Evolutionary conservation across 2,329 filamentous ascomycete species (phyloP), one percentile per base, ranked within the genome.

Genomic region (Pseudofabraea citricarpa): DNA sequence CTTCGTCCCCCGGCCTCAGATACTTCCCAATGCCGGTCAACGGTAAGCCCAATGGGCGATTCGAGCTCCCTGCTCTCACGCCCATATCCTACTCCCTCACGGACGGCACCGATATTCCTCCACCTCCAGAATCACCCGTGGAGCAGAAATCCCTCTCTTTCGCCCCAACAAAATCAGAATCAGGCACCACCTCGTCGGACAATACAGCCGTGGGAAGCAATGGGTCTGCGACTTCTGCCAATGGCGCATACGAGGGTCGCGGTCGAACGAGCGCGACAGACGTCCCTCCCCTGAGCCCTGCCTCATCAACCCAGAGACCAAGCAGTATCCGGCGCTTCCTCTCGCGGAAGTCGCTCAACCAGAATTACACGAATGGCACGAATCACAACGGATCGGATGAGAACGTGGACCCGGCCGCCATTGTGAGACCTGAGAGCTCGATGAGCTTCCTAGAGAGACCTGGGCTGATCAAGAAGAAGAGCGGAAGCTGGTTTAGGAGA

Each of bases 321-420:
- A 59, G 57, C 46, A 64, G 61, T 43, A 62, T 65, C 47, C 61
- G 63, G 35, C 53, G 59, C 12, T 64, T 65, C 44, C 53, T 65
- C 6, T 62, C 60, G 41, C 54, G 63, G 24, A 61, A 57, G 41
- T 62, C 58, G 19, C 54, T 64, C 37, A 58, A 64, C 40, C 49
- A 55, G 10, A 59, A 55, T 40, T 62, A 61, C 48, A 57, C 45
- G 15, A 50, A 58, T 44, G 53, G 52, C 36, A 46, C 48, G 19
- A 50, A 55, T 33, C 31, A 35, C 21, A 51, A 56, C 46, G 37
- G 39, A 16, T 58, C 56, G 36, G 39, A 50, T 8, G 59, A 61
- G 37, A 53, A 61, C 47, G 44, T 61, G 36, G 12, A 29, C 7
- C 23, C 49, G 20, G 51, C 43, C n/a, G 36, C 38, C 21, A 44